A percentile compares a stretch with the other conserved stretches of the same genome.
These are phyloP conservation scores for Starmerella apis DNA, from an alignment of 805 yeast genomes.

Conservation along the genomic window DNA sequence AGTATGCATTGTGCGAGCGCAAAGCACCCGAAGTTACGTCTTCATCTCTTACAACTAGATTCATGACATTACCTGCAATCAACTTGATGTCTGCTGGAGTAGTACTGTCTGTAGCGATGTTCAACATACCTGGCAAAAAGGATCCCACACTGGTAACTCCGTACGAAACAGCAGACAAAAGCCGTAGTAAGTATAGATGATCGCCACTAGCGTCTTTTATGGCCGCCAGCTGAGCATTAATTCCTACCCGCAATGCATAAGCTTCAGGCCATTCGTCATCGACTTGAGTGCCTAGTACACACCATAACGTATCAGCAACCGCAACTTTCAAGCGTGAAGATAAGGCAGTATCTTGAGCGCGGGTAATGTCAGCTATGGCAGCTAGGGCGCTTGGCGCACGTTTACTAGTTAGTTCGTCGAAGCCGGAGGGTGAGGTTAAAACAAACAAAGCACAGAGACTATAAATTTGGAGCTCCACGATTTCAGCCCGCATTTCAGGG, in stretches of 20 bases:
- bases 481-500: background rate
- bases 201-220: background rate
- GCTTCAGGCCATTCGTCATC: slow-evolving; percentile 1
- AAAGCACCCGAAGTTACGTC: background rate
- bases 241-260: background rate
- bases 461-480: slow-evolving; percentile 10
- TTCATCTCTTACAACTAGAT: background rate
- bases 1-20: slow-evolving; percentile 1
- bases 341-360: background rate
- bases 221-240: background rate
- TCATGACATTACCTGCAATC: background rate
- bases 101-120: background rate
- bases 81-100: background rate
- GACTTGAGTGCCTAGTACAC: background rate
- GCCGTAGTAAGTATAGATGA: background rate
- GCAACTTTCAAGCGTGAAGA: background rate
- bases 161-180: background rate
- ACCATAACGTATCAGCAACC: slow-evolving; percentile 7
- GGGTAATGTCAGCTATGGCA: slow-evolving; percentile 10
- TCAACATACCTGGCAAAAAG: background rate
- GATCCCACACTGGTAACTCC: background rate
- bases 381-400: slow-evolving; percentile 13
- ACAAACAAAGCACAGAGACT: slow-evolving; percentile 8
- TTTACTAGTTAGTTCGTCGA: background rate
- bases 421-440: slow-evolving; percentile 3